Conservation (phyloP, 2,329 filamentous ascomycete species). For the Colletotrichum sp. region DNA sequence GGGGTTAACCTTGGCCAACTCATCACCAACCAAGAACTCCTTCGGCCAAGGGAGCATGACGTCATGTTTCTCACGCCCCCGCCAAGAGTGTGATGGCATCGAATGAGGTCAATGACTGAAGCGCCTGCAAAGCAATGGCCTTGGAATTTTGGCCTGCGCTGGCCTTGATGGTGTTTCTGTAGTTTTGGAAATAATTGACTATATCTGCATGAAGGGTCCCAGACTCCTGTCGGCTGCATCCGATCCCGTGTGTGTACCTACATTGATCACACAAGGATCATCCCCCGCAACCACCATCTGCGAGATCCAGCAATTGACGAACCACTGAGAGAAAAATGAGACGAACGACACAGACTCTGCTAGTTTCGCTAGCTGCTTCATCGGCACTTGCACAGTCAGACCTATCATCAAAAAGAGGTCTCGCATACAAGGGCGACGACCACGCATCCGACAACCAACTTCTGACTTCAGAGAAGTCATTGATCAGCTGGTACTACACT, state of each 20-base stretch:
- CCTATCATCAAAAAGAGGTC: conserved; percentile 9
- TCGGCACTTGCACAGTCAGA: conserved; percentile 1
- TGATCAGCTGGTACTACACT: conserved; percentile 47
- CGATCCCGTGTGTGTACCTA: background rate
- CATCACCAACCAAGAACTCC: conserved; percentile 1
- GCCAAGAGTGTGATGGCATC: conserved; percentile 2
- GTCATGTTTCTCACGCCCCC: background rate
- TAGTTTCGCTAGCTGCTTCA: background rate
- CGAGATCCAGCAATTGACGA: background rate
- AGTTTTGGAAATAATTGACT: background rate
- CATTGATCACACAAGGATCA: conserved; percentile 12
- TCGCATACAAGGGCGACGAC: conserved; percentile 17
- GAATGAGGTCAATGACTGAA: conserved; percentile 14
- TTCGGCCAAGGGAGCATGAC: background rate
- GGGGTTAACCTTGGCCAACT: conserved; percentile 9
- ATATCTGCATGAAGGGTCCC: background rate
- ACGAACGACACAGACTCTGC: background rate
- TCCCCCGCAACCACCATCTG: background rate
- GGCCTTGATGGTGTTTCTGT: background rate
- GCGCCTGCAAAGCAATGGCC: background rate
- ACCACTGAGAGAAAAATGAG: background rate
- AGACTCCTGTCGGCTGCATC: background rate
- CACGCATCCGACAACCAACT: conserved; percentile 35
- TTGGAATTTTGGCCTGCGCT: background rate
- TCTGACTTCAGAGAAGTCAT: conserved; percentile 38